These are phyloP conservation scores for Sequoia sempervirens DNA, from an alignment of 75 land plant genomes.

Conservation along the genomic window DNA sequence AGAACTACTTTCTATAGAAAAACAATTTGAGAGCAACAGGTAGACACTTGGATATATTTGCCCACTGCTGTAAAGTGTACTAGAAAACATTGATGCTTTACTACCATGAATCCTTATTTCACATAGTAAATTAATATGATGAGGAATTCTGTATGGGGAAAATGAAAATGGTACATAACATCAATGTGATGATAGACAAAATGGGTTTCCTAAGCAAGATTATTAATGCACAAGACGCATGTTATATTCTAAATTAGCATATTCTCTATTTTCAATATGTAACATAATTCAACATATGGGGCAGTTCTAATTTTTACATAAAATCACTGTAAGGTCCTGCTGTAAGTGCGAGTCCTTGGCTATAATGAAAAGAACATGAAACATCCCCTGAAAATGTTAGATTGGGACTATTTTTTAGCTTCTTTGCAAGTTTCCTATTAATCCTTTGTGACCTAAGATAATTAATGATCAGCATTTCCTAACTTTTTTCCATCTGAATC, in stretches of 20 bases:
- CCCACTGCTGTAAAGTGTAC: neutral
- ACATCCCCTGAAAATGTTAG: neutral
- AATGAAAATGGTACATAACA: neutral
- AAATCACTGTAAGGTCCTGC: neutral
- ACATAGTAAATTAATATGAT: neutral
- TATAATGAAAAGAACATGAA: neutral
- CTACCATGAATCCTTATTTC: neutral
- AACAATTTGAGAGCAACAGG: neutral
- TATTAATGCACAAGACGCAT: neutral
- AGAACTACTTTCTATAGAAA: neutral
- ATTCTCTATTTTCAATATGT: neutral
- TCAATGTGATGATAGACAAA: neutral
- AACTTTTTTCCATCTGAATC: neutral
- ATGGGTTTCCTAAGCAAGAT: neutral
- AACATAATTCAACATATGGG: neutral
- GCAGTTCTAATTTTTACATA: neutral
- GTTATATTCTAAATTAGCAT: neutral
- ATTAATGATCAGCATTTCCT: neutral
- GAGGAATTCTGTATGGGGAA: neutral
- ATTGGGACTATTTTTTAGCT: neutral
- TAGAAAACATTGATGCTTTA: neutral
- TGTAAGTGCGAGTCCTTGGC: neutral
- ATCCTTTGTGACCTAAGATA: neutral
- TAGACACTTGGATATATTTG: neutral
- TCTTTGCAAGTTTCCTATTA: neutral